phyloP scores from a whole-genome alignment of 2,329 filamentous ascomycete genomes.

The Emmonsia crescens region DNA sequence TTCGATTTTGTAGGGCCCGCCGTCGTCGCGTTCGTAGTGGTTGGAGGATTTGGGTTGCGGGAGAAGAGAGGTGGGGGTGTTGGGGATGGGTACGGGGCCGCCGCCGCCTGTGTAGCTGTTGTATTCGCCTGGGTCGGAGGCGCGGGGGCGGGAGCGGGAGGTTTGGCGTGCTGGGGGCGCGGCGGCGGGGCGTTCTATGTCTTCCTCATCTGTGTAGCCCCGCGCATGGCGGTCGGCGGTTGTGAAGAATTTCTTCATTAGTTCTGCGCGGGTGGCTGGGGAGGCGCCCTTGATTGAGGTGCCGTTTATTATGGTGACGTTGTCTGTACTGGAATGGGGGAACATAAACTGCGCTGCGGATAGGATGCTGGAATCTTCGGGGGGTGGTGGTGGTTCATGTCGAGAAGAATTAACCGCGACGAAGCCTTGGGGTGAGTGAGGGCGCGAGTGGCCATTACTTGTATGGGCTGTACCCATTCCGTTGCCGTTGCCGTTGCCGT shows the following conservation, averaged over 20 bases:
- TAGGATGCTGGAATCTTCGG: conserved; percentile 26
- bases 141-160: conserved; percentile 23
- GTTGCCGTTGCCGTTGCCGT: conserved; percentile 23
- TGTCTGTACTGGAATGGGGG: conserved; percentile 33
- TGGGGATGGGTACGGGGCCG: conserved; percentile 43
- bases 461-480: conserved; percentile 18
- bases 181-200: conserved; percentile 11
- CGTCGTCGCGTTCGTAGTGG: conserved; percentile 44
- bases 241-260: conserved; percentile 53
- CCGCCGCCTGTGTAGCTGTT: conserved; percentile 24
- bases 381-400: conserved; percentile 29
- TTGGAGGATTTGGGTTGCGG: conserved; percentile 37
- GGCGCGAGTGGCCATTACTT: conserved; percentile 21
- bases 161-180: conserved; percentile 20
- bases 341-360: conserved; percentile 30
- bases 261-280: conserved; percentile 46
- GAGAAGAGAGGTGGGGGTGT: conserved; percentile 43
- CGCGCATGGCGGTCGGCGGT: conserved; percentile 44
- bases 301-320: conserved; percentile 39
- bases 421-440: conserved; percentile 44
- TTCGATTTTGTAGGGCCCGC: conserved; percentile 49
- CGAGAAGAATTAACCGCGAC: conserved; percentile 46
- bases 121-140: conserved; percentile 28
- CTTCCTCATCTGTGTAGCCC: conserved; percentile 23
- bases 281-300: conserved; percentile 44